Base-by-base conservation (phyloP, 805 yeast genomes). In the Kodamaea lidongshanica region DNA sequence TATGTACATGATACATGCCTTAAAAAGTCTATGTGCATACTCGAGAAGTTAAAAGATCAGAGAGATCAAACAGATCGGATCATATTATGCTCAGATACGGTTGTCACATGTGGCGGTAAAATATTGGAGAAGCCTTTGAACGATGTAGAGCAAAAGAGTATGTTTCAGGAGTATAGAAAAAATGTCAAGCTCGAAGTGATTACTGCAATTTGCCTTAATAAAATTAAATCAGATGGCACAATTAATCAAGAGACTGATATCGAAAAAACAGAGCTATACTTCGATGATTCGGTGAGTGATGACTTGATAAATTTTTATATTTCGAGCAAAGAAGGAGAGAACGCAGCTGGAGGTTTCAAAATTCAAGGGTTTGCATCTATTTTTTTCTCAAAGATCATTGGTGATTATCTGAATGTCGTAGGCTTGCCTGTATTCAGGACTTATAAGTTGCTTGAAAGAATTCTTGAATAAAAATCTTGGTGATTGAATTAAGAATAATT, bases 281-380 rank as follows among this genome's bases (percentile, higher is more conserved):
- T 77, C 25, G 53, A 52, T 4, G 66, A 70, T 48, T 34, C 48
- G 1, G 54, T 77, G 9, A 65, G 76, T 1, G 75, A 74, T 40
- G 73, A 64, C n/a, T 61, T 78, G 22, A 46, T 89, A 4, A 47
- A 68, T 15, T 59, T 65, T 10, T 89, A 89, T 52, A 79, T 82
- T 7, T 67, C 66, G 3, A 58, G 77, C 2, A 79, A 70, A 13
- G 96, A 89, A 50, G 97, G 92, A 1, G 33, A 65, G 6, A 69
- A 70, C 27, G 96, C 84, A 1, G 95, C 97, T 2, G 98, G 96
- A 5, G 98, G 98, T 1, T 88, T 84, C 58, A 77, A 77, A 44
- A 77, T 81, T 36, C 97, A 89, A 55, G 83, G 79, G 0, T 50
- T 52, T 7, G 92, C 94, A 2, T 76, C 81, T 1, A 47, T 78